phyloP scores from a whole-genome alignment of 345 rosid genomes.

The Melaleuca quinquenervia region DNA sequence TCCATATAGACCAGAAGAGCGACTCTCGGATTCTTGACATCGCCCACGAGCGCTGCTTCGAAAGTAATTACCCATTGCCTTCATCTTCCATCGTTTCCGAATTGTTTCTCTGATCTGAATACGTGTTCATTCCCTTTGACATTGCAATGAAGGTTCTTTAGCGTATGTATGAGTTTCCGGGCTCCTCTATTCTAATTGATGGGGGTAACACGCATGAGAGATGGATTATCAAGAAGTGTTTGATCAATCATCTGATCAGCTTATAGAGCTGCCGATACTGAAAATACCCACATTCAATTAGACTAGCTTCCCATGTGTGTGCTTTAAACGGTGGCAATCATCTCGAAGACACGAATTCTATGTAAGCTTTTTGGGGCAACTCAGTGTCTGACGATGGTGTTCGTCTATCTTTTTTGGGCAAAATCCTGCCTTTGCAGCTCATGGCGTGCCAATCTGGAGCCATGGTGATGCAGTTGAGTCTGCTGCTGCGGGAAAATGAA shows the following conservation, averaged over 20 bases:
- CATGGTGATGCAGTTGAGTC: constrained; percentile 16
- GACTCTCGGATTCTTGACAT: neutral
- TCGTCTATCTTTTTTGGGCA: neutral
- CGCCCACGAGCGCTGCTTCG: neutral
- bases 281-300: neutral
- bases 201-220: neutral
- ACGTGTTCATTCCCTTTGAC: neutral
- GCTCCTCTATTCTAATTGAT: neutral
- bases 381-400: neutral
- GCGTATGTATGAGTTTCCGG: neutral
- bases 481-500: constrained; percentile 16
- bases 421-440: neutral
- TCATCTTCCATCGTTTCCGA: neutral
- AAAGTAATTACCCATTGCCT: neutral
- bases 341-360: neutral
- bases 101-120: neutral
- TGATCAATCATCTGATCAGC: neutral
- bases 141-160: neutral
- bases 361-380: neutral
- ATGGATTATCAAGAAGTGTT: neutral
- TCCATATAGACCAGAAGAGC: neutral
- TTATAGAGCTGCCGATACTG: neutral
- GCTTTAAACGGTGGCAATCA: neutral
- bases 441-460: constrained; percentile 50
- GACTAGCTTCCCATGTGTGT: neutral